Percentiles rank a stretch among this genome's conserved stretches.
Conservation (phyloP, 2,329 filamentous ascomycete species). For the Ceratocystis colombiana region DNA sequence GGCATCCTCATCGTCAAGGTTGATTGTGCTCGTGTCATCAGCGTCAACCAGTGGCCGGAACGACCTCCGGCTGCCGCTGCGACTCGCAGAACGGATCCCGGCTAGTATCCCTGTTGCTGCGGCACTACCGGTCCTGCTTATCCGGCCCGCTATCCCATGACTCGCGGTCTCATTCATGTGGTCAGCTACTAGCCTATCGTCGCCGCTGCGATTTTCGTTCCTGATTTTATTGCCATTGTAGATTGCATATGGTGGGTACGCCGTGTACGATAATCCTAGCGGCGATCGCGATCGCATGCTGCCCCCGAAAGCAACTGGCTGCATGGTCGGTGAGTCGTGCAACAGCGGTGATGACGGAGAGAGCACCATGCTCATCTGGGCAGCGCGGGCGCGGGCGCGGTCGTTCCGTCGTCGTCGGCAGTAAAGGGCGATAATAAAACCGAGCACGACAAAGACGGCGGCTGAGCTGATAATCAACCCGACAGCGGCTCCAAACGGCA, state of each 20-base stretch:
- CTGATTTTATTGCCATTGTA: not conserved
- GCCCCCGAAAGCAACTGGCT: not conserved
- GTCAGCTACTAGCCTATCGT: too few species aligned
- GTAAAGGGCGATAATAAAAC: slow-evolving; percentile 15
- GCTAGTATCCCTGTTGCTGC: not conserved
- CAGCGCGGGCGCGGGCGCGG: slow-evolving; percentile 11
- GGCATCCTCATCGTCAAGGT: slow-evolving; percentile 15
- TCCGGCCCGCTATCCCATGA: not conserved
- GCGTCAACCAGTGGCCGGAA: not conserved
- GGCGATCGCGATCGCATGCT: slow-evolving; percentile 15
- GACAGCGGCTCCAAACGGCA: slow-evolving; percentile 21
- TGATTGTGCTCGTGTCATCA: slow-evolving; percentile 11
- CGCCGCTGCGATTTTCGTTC: not conserved
- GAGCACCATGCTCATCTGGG: not conserved
- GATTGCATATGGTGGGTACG: slow-evolving; percentile 5
- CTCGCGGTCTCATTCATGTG: not conserved
- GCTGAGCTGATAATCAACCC: slow-evolving; percentile 21
- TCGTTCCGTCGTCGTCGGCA: slow-evolving; percentile 17
- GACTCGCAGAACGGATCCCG: not conserved
- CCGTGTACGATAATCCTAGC: slow-evolving; percentile 1
- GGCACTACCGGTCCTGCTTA: not conserved
- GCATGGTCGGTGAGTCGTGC: not conserved
- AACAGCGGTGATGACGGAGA: slow-evolving; percentile 2
- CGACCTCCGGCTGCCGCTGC: slow-evolving; percentile 5
- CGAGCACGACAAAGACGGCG: slow-evolving; percentile 12